phyloP scores from a whole-genome alignment of 768 basidiomycete genomes.

The Macrolepiota fuliginosa region DNA sequence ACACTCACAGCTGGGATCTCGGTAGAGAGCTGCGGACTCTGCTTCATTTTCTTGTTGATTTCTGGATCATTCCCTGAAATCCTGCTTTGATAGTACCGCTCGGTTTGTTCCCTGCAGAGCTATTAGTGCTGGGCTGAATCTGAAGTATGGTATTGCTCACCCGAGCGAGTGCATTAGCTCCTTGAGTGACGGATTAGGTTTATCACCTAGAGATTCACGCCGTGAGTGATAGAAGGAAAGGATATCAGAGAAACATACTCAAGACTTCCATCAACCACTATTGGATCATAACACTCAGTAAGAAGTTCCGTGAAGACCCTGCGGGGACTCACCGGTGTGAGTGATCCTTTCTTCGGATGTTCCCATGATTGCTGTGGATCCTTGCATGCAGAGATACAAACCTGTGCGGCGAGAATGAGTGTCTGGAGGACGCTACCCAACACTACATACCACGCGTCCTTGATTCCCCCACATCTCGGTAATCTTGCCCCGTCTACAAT shows the following conservation, averaged over 20 bases:
- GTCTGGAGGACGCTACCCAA: no score
- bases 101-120: neutral
- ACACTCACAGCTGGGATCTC: neutral
- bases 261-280: neutral
- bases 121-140: neutral
- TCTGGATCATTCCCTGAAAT: neutral
- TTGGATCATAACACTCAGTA: neutral
- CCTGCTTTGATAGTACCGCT: neutral
- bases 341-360: neutral
- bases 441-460: neutral
- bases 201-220: neutral
- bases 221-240: neutral
- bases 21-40: neutral
- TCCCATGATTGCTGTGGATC: neutral
- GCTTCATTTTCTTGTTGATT: neutral
- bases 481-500: neutral
- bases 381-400: conserved; percentile 1
- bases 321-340: neutral
- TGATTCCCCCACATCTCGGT: neutral
- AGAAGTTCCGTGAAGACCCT: neutral
- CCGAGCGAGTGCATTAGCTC: neutral
- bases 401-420: neutral
- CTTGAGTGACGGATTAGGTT: neutral
- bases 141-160: neutral
- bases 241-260: neutral